Evolutionary conservation across 2,329 filamentous ascomycete genomes (phyloP), one percentile per base, ranked within the genome.

Genomic region (Fusarium sp.): DNA sequence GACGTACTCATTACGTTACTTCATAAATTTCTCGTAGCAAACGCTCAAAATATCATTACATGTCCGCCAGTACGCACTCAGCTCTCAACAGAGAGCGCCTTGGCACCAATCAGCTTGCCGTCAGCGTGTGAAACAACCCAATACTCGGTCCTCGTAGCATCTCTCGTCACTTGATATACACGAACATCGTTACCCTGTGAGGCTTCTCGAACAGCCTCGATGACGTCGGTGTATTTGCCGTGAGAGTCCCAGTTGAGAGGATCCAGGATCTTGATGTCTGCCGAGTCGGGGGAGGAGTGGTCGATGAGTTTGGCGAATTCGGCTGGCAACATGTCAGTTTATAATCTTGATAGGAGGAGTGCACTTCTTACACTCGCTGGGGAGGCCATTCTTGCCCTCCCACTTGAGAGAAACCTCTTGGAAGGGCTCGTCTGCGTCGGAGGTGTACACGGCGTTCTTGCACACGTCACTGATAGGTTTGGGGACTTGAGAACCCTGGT

Each of bases 391-490:
- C 44, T 83, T 83, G 30, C 84, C 86, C 26, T 85, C 82, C 84
- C 88, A 94, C 74, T 86, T 87, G 75, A 97, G 81, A 60, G 88
- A 90, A 11, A 98, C 93, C 8, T 91, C 90, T 80, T 93, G 90
- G 82, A 97, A 98, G 9, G 92, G 91, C 85, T 97, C 94, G 81
- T 98, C 95, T 36, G 94, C 90, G 67, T 98, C 95, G 70, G 92
- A 96, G 22, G 89, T 82, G 82, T 96, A 97, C 79, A 92, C 91
- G 48, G 87, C 88, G 57, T 87, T 84, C 56, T 87, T 85, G 61
- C 83, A 83, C 13, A 84, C 86, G 45, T 84, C 81, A 62, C 84
- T 82, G 60, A 95, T 86, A 8, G 84, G 82, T 56, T 85, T 82
- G 12, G 95, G 94, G 60, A 95, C 87, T 68, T 87, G 82, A 58